phyloP scores from a whole-genome alignment of 2,329 filamentous ascomycete genomes.

The Phaeosphaeria sp. region DNA sequence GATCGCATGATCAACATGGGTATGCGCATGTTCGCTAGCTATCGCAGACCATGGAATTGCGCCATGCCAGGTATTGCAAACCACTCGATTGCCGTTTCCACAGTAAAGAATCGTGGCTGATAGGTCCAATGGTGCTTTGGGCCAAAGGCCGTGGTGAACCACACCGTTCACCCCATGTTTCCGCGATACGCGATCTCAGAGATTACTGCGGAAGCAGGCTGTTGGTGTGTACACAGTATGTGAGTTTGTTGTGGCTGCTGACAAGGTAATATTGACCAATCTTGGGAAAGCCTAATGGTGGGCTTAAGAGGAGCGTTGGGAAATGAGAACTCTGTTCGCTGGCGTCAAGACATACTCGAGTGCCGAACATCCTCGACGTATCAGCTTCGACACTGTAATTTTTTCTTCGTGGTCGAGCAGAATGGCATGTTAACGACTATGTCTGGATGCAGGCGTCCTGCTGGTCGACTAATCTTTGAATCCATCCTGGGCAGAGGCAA shows the following conservation, averaged over 20 bases:
- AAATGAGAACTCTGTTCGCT: not conserved
- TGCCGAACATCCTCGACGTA: not conserved
- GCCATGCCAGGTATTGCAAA: not conserved
- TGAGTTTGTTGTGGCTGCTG: slow-evolving; percentile 1
- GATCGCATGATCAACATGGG: not conserved
- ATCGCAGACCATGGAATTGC: not conserved
- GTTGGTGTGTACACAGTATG: not conserved
- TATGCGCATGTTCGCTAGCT: not conserved
- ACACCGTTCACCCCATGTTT: not conserved
- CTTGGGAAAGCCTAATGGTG: not conserved
- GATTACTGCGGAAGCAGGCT: not conserved
- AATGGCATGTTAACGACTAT: not conserved
- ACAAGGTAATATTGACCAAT: not conserved
- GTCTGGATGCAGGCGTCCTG: not conserved
- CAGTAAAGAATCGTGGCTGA: not conserved
- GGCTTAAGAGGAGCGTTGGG: not conserved
- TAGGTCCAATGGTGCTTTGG: not conserved
- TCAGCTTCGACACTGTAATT: not conserved
- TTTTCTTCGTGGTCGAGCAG: not conserved
- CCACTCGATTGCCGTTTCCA: not conserved
- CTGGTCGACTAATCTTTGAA: not conserved
- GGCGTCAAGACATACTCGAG: not conserved
- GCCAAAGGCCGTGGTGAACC: not conserved
- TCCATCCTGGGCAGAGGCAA: not conserved
- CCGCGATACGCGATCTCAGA: not conserved